phyloP scores from a whole-genome alignment of 352 stramenopile species.

The Pythium scleroteichum region DNA sequence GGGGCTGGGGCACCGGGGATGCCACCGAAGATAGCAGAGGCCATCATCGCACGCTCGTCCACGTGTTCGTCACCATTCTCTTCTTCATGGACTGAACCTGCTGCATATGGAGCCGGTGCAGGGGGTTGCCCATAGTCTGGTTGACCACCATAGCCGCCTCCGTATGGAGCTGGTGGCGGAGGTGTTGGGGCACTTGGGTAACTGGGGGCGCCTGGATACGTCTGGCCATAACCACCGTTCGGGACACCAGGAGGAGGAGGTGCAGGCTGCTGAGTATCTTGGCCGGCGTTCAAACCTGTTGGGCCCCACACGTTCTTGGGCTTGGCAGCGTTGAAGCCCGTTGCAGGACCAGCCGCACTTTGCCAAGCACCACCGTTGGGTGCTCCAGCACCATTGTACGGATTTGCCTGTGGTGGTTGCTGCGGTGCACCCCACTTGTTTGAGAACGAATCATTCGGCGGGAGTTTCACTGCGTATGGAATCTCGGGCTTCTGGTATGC shows the following conservation, averaged over 20 bases:
- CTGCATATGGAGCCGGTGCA: conserved; percentile 27
- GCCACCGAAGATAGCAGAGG: conserved; percentile 96
- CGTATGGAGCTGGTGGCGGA: conserved; percentile 27
- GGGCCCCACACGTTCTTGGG: conserved; percentile 88
- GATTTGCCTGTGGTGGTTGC: conserved; percentile 20
- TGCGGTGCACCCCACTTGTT: conserved; percentile 68
- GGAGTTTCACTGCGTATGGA: conserved; percentile 79
- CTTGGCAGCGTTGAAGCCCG: conserved; percentile 44
- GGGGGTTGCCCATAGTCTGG: conserved; percentile 41
- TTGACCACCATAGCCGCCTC: conserved; percentile 41
- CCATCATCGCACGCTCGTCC: conserved; percentile 87
- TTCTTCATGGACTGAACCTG: conserved; percentile 30
- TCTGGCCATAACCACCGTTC: conserved; percentile 35
- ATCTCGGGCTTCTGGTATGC: conserved; percentile 91
- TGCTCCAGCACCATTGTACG: conserved; percentile 29
- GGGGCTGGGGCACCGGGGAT: conserved; percentile 79
- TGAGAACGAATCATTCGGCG: conserved; percentile 49
- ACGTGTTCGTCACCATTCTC: conserved; percentile 61
- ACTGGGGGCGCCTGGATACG: conserved; percentile 16
- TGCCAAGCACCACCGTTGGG: conserved; percentile 37
- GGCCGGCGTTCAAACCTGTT: conserved; percentile 60
- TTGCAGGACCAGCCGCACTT: conserved; percentile 34
- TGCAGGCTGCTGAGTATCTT: conserved; percentile 16
- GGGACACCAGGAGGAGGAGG: conserved; percentile 5
- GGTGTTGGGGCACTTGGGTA: conserved; percentile 26